phyloP scores from a whole-genome alignment of 129 eudicot genomes.

The Heracleum sosnowskyi region DNA sequence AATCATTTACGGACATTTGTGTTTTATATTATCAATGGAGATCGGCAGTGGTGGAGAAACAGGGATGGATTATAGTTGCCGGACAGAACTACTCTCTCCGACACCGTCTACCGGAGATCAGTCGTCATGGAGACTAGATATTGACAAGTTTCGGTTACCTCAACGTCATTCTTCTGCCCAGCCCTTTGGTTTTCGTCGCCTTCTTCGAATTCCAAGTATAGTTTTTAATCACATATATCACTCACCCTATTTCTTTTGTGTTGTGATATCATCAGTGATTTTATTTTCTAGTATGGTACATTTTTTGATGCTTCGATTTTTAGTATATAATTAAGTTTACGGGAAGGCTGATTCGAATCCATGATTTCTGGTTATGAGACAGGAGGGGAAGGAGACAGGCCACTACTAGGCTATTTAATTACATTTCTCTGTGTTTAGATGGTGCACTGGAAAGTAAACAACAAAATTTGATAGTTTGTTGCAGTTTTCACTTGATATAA shows the following conservation, averaged over 20 bases:
- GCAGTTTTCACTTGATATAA: neutral
- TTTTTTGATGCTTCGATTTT: neutral
- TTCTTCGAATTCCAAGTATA: slow-evolving; percentile 2
- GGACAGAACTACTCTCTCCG: neutral
- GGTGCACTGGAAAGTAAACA: too few species aligned
- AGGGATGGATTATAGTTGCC: neutral
- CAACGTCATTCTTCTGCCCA: neutral
- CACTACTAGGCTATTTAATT: too few species aligned
- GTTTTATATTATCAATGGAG: neutral
- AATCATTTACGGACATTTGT: neutral
- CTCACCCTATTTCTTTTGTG: neutral
- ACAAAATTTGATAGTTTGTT: neutral
- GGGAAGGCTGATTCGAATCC: neutral
- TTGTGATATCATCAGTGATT: too few species aligned
- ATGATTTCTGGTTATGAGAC: neutral
- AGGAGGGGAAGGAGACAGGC: too few species aligned
- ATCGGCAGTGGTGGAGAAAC: neutral
- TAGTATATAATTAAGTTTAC: too few species aligned
- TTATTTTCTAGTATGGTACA: neutral
- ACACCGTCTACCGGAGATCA: neutral
- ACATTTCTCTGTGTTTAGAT: too few species aligned
- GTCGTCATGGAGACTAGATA: slow-evolving; percentile 4
- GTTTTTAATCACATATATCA: neutral
- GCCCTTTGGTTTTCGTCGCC: slow-evolving; percentile 6
- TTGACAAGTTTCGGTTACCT: slow-evolving; percentile 1